A percentile compares a stretch with the other conserved stretches of the same genome.
These are phyloP conservation scores for Elaeis oleifera DNA, from an alignment of 202 grass and related monocot species.

Conservation along the genomic window DNA sequence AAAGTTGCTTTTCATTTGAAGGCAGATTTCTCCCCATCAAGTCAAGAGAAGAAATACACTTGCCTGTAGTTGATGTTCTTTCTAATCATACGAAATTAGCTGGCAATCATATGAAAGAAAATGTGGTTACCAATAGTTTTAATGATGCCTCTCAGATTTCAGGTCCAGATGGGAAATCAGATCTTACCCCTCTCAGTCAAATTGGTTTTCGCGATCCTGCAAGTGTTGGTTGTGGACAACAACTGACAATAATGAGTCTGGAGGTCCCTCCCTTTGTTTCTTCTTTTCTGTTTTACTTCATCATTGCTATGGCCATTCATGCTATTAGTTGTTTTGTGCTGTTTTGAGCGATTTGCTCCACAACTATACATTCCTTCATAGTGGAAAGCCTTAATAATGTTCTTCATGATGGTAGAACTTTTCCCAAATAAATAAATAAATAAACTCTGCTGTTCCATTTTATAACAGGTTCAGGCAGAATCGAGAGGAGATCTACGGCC, in stretches of 20 bases:
- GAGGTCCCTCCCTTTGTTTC: conserved; percentile 42
- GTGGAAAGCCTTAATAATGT: too few species aligned
- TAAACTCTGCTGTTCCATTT: background rate
- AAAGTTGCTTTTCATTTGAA: conserved; percentile 5
- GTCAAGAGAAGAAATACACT: conserved; percentile 22
- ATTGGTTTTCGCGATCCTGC: conserved; percentile 80
- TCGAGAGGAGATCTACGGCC: conserved; percentile 72
- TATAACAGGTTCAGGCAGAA: conserved; percentile 60
- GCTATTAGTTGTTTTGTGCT: too few species aligned
- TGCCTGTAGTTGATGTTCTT: conserved; percentile 16
- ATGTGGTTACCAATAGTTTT: conserved; percentile 22
- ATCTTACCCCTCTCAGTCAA: conserved; percentile 86
- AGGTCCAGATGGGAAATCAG: conserved; percentile 53
- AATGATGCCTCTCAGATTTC: conserved; percentile 89
- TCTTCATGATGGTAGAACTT: too few species aligned
- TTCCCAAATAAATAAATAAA: too few species aligned
- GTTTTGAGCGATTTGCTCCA: too few species aligned
- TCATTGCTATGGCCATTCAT: too few species aligned
- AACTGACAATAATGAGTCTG: conserved; percentile 74
- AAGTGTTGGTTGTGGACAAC: conserved; percentile 64
- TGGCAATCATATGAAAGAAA: conserved; percentile 24
- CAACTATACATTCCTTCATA: too few species aligned
- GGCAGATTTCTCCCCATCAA: conserved; percentile 31
- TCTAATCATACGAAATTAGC: conserved; percentile 14
- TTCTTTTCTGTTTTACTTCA: conserved; percentile 9